Evolutionary conservation across 2,329 filamentous ascomycete species (phyloP).

Genomic region (Diaporthe caulivora): DNA sequence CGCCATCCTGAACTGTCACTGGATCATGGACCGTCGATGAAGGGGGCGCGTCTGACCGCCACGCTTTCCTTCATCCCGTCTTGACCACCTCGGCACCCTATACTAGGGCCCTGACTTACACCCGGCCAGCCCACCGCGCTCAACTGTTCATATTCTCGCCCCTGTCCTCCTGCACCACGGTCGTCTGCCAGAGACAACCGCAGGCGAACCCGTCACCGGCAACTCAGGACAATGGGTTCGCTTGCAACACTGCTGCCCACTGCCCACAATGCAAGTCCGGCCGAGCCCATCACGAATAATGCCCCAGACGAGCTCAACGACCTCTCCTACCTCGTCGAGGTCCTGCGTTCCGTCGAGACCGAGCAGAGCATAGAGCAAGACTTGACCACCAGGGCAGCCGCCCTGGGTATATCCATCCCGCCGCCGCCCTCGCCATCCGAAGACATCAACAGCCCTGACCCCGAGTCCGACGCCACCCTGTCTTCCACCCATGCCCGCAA

Average conservation of each 20-base stretch:
- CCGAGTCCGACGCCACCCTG: constrained; percentile 57
- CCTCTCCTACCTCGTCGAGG: constrained; percentile 53
- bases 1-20: constrained; percentile 18
- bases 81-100: constrained; percentile 13
- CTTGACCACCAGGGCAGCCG: constrained; percentile 50
- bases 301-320: constrained; percentile 53
- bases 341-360: constrained; percentile 51
- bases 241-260: constrained; percentile 41
- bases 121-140: neutral
- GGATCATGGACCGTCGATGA: constrained; percentile 37
- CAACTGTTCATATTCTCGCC: neutral
- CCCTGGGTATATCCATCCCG: constrained; percentile 52
- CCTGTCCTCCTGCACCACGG: neutral
- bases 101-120: neutral
- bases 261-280: constrained; percentile 36
- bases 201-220: constrained; percentile 30
- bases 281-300: constrained; percentile 33
- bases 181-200: constrained; percentile 16
- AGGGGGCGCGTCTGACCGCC: constrained; percentile 38
- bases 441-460: constrained; percentile 53
- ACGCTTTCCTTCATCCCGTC: constrained; percentile 35
- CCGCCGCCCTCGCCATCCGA: constrained; percentile 46
- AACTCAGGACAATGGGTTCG: constrained; percentile 41
- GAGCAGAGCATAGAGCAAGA: constrained; percentile 55
- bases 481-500: constrained; percentile 58